Conservation (phyloP, 192 early-diverging fungal species). For the Geranomyces variabilis region DNA sequence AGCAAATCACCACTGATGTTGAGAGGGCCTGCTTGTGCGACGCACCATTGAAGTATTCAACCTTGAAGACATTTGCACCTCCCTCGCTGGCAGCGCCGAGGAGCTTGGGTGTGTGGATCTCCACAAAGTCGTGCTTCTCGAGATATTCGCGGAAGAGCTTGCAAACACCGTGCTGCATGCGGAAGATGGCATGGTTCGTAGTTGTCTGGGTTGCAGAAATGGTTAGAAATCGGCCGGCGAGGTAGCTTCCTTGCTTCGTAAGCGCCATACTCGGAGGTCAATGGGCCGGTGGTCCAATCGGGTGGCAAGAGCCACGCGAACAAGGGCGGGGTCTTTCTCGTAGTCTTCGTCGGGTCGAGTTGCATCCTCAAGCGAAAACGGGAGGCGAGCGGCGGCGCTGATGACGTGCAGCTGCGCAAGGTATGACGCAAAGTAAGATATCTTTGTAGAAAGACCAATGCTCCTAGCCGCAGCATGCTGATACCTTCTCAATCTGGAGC, state of each 20-base stretch:
- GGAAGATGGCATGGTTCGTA: slow-evolving; percentile 97
- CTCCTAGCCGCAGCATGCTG: background rate
- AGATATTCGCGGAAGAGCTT: slow-evolving; percentile 96
- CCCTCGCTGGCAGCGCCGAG: slow-evolving; percentile 92
- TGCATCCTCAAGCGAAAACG: slow-evolving; percentile 93
- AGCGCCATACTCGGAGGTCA: slow-evolving; percentile 86
- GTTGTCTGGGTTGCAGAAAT: no score
- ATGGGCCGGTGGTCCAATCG: slow-evolving; percentile 93
- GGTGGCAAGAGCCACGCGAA: slow-evolving; percentile 81
- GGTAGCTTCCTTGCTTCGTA: no score
- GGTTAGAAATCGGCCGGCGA: no score
- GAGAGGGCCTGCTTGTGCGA: no score
- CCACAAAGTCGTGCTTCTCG: slow-evolving; percentile 76
- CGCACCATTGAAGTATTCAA: slow-evolving; percentile 92
- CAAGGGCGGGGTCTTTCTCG: slow-evolving; percentile 50
- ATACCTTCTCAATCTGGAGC: slow-evolving; percentile 75
- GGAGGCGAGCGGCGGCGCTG: slow-evolving; percentile 78
- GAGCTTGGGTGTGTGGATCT: slow-evolving; percentile 99
- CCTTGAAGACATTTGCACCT: slow-evolving; percentile 97
- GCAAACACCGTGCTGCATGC: slow-evolving; percentile 91
- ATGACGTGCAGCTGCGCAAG: slow-evolving; percentile 62
- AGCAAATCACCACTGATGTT: background rate
- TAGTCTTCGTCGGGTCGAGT: slow-evolving; percentile 79
- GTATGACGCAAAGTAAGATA: background rate
- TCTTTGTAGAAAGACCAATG: background rate